phyloP scores from a whole-genome alignment of 2,329 filamentous ascomycete genomes.

The Ilyonectria robusta region DNA sequence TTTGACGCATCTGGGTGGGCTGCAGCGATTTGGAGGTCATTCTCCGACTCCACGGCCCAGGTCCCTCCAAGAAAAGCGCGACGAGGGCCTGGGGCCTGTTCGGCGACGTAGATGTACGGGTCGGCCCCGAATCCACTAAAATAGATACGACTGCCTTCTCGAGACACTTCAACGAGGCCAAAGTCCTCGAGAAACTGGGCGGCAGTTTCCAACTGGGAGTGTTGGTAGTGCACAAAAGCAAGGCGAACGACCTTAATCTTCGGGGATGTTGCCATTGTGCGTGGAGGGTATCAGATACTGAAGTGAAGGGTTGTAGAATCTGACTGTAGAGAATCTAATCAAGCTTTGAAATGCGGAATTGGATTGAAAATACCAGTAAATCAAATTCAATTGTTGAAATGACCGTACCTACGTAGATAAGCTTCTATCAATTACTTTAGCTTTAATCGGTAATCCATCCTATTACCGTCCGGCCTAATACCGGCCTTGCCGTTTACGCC shows the following conservation, averaged over 20 bases:
- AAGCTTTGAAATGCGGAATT: too few species aligned
- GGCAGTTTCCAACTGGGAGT: background rate
- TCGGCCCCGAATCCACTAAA: background rate
- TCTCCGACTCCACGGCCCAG: background rate
- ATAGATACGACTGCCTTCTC: background rate
- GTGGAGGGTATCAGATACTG: too few species aligned
- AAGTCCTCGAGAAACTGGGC: background rate
- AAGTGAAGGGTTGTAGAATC: background rate
- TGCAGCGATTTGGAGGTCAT: background rate
- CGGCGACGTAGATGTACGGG: background rate
- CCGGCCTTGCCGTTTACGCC: too few species aligned
- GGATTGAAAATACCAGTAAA: too few species aligned
- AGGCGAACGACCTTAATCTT: background rate
- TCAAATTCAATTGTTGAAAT: too few species aligned
- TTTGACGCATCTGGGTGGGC: background rate
- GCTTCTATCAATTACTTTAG: too few species aligned
- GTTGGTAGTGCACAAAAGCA: background rate
- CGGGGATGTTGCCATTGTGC: background rate
- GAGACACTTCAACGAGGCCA: background rate
- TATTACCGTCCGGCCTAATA: too few species aligned
- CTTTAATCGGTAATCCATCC: too few species aligned
- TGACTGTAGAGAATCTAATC: too few species aligned
- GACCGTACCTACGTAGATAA: too few species aligned
- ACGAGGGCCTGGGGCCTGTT: background rate
- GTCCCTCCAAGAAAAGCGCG: background rate